Conservation (phyloP, 495 filamentous ascomycete species). For the Neurospora intermedia region DNA sequence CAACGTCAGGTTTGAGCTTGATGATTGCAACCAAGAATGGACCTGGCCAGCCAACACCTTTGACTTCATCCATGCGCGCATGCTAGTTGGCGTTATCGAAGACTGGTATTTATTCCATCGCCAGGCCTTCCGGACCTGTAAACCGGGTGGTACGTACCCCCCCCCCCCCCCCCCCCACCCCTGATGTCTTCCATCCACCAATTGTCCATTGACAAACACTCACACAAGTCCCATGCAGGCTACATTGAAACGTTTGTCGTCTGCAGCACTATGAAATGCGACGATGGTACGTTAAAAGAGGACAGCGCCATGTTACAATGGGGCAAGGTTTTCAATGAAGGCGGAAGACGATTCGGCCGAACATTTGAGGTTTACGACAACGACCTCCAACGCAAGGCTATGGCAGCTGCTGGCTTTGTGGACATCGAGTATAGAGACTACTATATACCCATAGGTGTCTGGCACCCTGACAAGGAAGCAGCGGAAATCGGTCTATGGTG, state of each 20-base stretch:
- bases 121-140: not conserved
- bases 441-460: not conserved
- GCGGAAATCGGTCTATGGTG: not conserved
- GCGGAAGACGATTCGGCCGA: conserved; percentile 7
- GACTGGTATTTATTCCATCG: conserved; percentile 32
- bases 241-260: conserved; percentile 14
- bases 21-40: conserved; percentile 44
- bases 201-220: not conserved
- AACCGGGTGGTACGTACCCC: not conserved
- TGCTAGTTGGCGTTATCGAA: conserved; percentile 36
- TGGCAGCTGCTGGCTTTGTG: conserved; percentile 31
- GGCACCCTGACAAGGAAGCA: not conserved
- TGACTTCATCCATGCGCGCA: conserved; percentile 44
- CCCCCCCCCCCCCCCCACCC: no score
- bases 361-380: conserved; percentile 15
- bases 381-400: conserved; percentile 19
- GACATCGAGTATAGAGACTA: conserved; percentile 10
- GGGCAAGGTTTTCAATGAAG: conserved; percentile 12
- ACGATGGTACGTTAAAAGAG: conserved; percentile 10
- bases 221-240: conserved; percentile 2
- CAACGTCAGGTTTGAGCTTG: conserved; percentile 45
- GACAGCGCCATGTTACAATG: conserved; percentile 11
- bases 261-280: conserved; percentile 10
- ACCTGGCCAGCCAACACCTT: conserved; percentile 38
- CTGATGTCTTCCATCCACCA: not conserved